Conservation (phyloP, 1,284 basidiomycete genomes). For the Austroboletus niveus region DNA sequence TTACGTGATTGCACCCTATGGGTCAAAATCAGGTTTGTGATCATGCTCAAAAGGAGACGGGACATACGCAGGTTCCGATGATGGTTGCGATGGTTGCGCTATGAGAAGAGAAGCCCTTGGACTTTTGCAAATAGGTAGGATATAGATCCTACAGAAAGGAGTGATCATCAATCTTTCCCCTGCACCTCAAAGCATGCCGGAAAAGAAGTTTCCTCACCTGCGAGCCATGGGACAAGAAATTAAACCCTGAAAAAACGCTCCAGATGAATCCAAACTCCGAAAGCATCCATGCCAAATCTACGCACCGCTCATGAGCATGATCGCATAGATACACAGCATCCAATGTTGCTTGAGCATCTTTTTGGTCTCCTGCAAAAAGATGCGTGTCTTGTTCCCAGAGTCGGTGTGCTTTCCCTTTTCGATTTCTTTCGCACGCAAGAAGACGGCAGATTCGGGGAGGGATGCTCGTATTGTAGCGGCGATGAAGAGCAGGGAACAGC, state of each 20-base stretch:
- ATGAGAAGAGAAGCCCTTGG: conserved; percentile 59
- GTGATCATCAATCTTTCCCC: conserved; percentile 27
- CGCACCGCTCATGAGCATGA: conserved; percentile 76
- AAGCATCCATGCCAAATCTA: conserved; percentile 3
- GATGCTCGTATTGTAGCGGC: conserved; percentile 68
- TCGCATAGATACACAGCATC: conserved; percentile 82
- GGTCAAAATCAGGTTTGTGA: conserved; percentile 51
- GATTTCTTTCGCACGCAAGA: conserved; percentile 57
- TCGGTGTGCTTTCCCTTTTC: conserved; percentile 40
- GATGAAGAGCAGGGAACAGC: conserved; percentile 72
- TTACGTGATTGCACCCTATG: conserved; percentile 71
- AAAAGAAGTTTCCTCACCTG: conserved; percentile 40
- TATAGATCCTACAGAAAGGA: conserved; percentile 56
- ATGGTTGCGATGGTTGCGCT: conserved; percentile 85
- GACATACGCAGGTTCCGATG: conserved; percentile 81
- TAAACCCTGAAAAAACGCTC: conserved; percentile 60
- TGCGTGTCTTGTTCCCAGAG: conserved; percentile 56
- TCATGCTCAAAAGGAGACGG: conserved; percentile 56
- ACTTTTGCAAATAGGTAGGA: conserved; percentile 73
- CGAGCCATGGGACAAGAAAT: conserved; percentile 89
- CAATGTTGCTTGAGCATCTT: conserved; percentile 86
- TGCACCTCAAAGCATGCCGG: conserved; percentile 50
- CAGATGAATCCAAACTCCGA: not conserved
- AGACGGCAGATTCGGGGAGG: conserved; percentile 83
- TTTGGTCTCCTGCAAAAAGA: conserved; percentile 72